phyloP scores from a whole-genome alignment of 495 filamentous ascomycete species.

The Hypoxylon fragiforme region DNA sequence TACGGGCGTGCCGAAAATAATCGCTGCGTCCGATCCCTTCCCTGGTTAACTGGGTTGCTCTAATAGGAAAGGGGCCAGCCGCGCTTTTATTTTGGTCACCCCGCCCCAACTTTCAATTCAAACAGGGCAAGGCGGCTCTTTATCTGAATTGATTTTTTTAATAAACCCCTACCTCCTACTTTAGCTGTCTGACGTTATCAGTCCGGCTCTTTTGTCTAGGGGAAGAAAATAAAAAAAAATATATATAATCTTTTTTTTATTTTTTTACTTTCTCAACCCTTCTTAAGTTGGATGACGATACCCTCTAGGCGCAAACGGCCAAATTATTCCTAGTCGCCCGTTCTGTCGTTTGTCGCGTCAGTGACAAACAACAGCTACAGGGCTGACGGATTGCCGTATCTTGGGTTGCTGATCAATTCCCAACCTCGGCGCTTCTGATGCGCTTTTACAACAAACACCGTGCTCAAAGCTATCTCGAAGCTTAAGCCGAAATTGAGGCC shows the following conservation, averaged over 20 bases:
- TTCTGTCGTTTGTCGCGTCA: constrained; percentile 32
- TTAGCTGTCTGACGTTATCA: constrained; percentile 25
- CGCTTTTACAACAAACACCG: constrained; percentile 21
- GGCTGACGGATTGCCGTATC: constrained; percentile 20
- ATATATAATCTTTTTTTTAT: neutral
- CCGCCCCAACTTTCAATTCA: constrained; percentile 17
- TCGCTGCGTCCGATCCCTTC: constrained; percentile 30
- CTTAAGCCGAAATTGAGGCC: constrained; percentile 18
- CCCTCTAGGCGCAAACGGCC: constrained; percentile 11
- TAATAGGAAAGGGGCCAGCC: constrained; percentile 30
- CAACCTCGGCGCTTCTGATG: constrained; percentile 23
- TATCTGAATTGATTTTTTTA: constrained; percentile 17
- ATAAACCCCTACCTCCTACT: constrained; percentile 7
- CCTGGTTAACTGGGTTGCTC: constrained; percentile 23
- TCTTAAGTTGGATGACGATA: constrained; percentile 29
- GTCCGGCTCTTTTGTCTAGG: neutral
- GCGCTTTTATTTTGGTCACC: constrained; percentile 27
- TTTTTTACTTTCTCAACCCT: too few relatives aligned
- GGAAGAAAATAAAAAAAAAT: neutral
- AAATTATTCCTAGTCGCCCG: constrained; percentile 18
- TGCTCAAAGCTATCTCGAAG: constrained; percentile 30
- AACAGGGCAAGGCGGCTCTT: constrained; percentile 26
- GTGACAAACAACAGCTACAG: constrained; percentile 27
- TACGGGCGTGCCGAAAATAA: constrained; percentile 26
- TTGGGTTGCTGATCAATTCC: constrained; percentile 13